phyloP scores from a whole-genome alignment of 2,329 filamentous ascomycete species.

The Colletotrichum chlorophyti region DNA sequence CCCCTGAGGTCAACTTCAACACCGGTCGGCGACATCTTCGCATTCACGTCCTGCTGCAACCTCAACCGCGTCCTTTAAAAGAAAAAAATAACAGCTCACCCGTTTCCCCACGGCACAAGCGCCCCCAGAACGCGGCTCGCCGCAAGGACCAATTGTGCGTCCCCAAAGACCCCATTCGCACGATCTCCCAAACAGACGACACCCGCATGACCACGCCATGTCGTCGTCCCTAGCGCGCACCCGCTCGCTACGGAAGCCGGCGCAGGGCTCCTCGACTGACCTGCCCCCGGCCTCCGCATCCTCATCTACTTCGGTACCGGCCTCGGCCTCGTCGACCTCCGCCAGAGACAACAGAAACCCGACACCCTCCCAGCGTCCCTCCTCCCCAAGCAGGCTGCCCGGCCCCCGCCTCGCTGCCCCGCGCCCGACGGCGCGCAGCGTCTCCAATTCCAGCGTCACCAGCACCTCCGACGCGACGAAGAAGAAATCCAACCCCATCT shows the following conservation, averaged over 20 bases:
- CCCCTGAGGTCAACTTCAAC: slow-evolving; percentile 26
- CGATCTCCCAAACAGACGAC: not conserved
- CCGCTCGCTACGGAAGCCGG: slow-evolving; percentile 55
- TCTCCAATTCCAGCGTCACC: slow-evolving; percentile 11
- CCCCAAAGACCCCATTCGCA: not conserved
- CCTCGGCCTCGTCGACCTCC: not conserved
- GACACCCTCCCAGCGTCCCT: slow-evolving; percentile 1
- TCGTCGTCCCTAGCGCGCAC: slow-evolving; percentile 52
- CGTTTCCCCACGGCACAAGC: no score
- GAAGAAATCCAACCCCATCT: slow-evolving; percentile 13
- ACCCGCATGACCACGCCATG: slow-evolving; percentile 37
- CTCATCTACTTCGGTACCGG: not conserved
- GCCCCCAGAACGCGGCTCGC: no score
- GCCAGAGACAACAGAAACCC: not conserved
- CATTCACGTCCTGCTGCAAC: not conserved
- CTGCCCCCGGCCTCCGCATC: slow-evolving; percentile 10
- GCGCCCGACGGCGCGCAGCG: slow-evolving; percentile 19
- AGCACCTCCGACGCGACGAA: slow-evolving; percentile 10
- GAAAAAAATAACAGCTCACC: not conserved
- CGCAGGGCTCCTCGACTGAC: slow-evolving; percentile 33
- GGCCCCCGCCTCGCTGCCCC: slow-evolving; percentile 8
- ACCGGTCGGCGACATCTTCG: not conserved
- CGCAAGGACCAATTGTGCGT: not conserved
- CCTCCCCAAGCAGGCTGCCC: slow-evolving; percentile 26
- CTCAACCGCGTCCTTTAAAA: no score